Evolutionary conservation across 768 basidiomycete genomes (phyloP).

Genomic region (Leccinum rimulosum): DNA sequence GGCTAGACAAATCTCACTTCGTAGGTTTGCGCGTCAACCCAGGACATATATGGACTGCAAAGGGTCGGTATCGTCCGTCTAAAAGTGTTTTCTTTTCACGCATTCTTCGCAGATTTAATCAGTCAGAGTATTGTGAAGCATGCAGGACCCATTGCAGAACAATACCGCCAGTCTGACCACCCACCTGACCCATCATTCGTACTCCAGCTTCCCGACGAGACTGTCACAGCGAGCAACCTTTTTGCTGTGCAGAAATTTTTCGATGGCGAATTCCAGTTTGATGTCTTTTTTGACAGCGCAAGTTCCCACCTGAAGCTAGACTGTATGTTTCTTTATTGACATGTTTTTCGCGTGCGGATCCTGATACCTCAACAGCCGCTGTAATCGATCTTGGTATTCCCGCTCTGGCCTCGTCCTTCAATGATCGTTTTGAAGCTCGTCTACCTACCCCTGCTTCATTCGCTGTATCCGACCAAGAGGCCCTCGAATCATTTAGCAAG

Average conservation of each 20-base stretch:
- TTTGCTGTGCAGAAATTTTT: slow-evolving; percentile 86
- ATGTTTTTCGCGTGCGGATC: slow-evolving; percentile 3
- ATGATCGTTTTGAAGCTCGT: slow-evolving; percentile 59
- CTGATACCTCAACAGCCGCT: slow-evolving; percentile 41
- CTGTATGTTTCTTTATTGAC: slow-evolving; percentile 43
- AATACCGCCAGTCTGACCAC: slow-evolving; percentile 46
- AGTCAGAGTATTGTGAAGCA: slow-evolving; percentile 55
- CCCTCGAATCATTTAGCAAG: slow-evolving; percentile 74
- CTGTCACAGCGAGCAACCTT: slow-evolving; percentile 70
- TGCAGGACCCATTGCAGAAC: slow-evolving; percentile 51
- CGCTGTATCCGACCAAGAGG: slow-evolving; percentile 42
- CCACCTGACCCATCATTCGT: slow-evolving; percentile 80
- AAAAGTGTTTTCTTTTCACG: neutral
- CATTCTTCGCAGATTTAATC: slow-evolving; percentile 51
- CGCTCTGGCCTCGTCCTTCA: slow-evolving; percentile 58
- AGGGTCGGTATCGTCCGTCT: slow-evolving; percentile 45
- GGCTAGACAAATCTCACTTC: slow-evolving; percentile 70
- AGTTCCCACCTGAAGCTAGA: slow-evolving; percentile 63
- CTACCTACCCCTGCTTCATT: slow-evolving; percentile 70
- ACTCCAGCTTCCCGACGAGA: slow-evolving; percentile 73
- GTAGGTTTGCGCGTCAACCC: slow-evolving; percentile 57
- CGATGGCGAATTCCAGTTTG: slow-evolving; percentile 84
- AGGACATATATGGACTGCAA: slow-evolving; percentile 81
- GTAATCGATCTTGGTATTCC: slow-evolving; percentile 69
- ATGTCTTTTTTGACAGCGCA: slow-evolving; percentile 81